phyloP scores from a whole-genome alignment of 2,329 filamentous ascomycete genomes.

The Podosphaera aphanis region DNA sequence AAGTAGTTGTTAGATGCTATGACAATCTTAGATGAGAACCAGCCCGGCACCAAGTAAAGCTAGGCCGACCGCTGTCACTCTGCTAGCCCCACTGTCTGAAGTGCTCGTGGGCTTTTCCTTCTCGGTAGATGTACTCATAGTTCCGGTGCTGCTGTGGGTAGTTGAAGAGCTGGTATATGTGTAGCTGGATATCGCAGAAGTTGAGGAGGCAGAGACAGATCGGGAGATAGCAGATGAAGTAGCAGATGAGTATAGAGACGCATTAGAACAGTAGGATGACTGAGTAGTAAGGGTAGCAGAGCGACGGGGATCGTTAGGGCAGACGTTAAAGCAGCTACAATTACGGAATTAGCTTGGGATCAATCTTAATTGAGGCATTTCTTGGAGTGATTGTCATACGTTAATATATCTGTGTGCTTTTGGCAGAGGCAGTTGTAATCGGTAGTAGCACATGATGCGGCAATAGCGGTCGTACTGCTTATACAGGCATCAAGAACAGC shows the following conservation, averaged over 20 bases:
- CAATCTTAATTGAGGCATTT: not conserved
- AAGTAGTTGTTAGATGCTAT: not conserved
- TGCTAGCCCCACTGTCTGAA: constrained; percentile 5
- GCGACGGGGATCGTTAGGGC: constrained; percentile 24
- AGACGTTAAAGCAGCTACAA: constrained; percentile 37
- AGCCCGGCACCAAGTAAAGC: not conserved
- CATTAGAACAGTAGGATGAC: constrained; percentile 11
- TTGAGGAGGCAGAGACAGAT: constrained; percentile 3
- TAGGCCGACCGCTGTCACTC: constrained; percentile 3
- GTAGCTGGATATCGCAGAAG: not conserved
- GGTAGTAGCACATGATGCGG: constrained; percentile 14
- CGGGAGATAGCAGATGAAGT: constrained; percentile 7
- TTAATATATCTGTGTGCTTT: constrained; percentile 27
- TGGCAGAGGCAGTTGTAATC: constrained; percentile 30
- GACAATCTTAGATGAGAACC: not conserved
- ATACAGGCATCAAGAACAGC: constrained; percentile 19
- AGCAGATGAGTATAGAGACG: constrained; percentile 6
- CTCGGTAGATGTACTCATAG: constrained; percentile 1
- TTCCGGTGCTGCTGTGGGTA: not conserved
- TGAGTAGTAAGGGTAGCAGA: constrained; percentile 4
- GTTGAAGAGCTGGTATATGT: not conserved
- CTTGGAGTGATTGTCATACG: constrained; percentile 19
- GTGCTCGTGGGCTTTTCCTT: constrained; percentile 4
- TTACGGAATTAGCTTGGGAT: not conserved
- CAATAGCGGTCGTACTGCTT: constrained; percentile 16